Evolutionary conservation across 116 monocot genomes (phyloP).

Genomic region (Papilionanthe hybrid): DNA sequence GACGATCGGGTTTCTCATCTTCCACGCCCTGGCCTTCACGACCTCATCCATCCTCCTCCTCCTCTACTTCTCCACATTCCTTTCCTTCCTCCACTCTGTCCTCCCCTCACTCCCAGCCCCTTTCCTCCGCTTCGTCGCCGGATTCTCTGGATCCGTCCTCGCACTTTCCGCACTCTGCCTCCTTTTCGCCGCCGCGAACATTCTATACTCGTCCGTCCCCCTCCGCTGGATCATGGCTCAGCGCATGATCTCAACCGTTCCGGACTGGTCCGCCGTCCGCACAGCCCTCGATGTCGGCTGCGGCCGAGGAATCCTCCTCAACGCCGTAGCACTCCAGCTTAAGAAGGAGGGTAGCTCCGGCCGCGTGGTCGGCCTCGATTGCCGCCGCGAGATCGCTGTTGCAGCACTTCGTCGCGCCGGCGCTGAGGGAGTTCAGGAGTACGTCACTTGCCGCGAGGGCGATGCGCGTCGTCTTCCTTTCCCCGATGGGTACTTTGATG

Average conservation of each 20-base stretch:
- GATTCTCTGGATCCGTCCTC: constrained; percentile 36
- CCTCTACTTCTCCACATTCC: constrained; percentile 21
- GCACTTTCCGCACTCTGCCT: constrained; percentile 51
- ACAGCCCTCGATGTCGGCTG: constrained; percentile 69
- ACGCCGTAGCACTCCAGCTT: constrained; percentile 54
- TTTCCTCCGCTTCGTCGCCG: constrained; percentile 27
- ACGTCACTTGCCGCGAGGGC: constrained; percentile 81
- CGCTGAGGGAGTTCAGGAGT: constrained; percentile 67
- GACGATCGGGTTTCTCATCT: constrained; percentile 48
- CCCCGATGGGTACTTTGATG: constrained; percentile 66
- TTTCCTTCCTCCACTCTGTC: constrained; percentile 9
- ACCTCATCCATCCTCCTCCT: constrained; percentile 31
- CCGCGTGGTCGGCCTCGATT: constrained; percentile 56
- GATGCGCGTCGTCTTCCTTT: constrained; percentile 59
- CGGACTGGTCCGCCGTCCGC: constrained; percentile 71
- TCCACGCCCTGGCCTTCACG: constrained; percentile 39
- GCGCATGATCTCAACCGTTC: constrained; percentile 49
- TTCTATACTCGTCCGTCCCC: constrained; percentile 53
- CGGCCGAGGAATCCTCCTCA: constrained; percentile 65
- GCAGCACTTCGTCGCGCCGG: constrained; percentile 45
- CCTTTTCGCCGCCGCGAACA: constrained; percentile 41
- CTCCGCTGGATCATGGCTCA: constrained; percentile 62
- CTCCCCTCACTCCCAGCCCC: constrained; percentile 17
- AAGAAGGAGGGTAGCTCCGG: constrained; percentile 47
- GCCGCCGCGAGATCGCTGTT: constrained; percentile 31